Percentiles rank a stretch among this genome's conserved stretches.
Conservation (phyloP, 768 basidiomycete species). For the Phaffia tasmanica region DNA sequence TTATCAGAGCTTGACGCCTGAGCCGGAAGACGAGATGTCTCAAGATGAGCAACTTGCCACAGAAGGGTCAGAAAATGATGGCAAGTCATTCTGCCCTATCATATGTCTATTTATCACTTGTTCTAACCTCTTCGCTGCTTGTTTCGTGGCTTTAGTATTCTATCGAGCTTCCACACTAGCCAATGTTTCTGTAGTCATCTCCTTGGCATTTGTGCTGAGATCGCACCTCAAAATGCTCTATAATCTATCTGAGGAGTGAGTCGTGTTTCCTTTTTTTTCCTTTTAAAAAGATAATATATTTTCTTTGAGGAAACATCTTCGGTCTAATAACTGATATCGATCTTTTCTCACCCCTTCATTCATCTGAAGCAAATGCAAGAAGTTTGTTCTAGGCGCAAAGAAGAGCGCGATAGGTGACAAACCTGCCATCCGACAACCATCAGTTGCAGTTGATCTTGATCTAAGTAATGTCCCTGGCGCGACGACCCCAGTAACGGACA, state of each 20-base stretch:
- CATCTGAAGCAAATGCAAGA: conserved; percentile 66
- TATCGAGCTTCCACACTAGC: conserved; percentile 7
- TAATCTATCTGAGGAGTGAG: conserved; percentile 81
- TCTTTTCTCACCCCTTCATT: background rate
- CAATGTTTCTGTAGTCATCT: conserved; percentile 55
- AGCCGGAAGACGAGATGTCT: background rate
- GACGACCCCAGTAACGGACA: conserved; percentile 49
- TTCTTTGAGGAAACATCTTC: no score
- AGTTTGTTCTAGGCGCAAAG: conserved; percentile 66
- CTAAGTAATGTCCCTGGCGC: conserved; percentile 69
- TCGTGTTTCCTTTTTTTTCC: conserved; percentile 24
- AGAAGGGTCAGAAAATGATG: conserved; percentile 4
- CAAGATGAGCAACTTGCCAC: background rate
- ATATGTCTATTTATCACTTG: no score
- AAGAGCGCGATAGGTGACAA: conserved; percentile 83
- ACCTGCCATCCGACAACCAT: conserved; percentile 54
- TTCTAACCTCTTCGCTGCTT: background rate
- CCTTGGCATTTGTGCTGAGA: conserved; percentile 79
- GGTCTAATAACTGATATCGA: conserved; percentile 1
- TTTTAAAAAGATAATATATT: background rate
- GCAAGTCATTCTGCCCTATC: no score
- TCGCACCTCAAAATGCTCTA: conserved; percentile 73
- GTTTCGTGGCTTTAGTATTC: no score
- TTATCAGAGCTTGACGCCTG: background rate
- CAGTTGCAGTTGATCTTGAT: conserved; percentile 46